phyloP scores from a whole-genome alignment of 2,329 filamentous ascomycete species.

The Aspergillus neotritici region DNA sequence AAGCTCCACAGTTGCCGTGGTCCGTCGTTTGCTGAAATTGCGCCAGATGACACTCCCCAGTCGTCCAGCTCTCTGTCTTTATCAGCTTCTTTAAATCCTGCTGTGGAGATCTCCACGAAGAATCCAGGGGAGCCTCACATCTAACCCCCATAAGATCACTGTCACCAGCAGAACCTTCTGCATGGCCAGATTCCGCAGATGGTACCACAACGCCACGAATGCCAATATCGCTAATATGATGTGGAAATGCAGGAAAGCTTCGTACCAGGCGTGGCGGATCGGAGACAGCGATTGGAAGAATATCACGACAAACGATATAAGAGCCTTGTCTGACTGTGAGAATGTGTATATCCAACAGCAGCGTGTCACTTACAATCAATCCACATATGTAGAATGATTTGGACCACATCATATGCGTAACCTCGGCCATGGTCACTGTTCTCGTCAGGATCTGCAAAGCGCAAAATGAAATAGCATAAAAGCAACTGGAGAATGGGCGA shows the following conservation, averaged over 20 bases:
- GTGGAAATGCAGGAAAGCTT: slow-evolving; percentile 41
- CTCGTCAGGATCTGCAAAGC: neutral
- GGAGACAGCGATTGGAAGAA: slow-evolving; percentile 38
- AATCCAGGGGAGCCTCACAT: slow-evolving; percentile 19
- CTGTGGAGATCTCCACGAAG: slow-evolving; percentile 13
- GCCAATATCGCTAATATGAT: slow-evolving; percentile 36
- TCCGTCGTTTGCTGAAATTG: slow-evolving; percentile 45
- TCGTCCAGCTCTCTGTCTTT: slow-evolving; percentile 39
- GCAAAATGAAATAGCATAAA: no score
- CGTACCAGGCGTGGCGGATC: slow-evolving; percentile 41
- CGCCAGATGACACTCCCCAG: slow-evolving; percentile 46
- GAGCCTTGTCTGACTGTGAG: slow-evolving; percentile 25
- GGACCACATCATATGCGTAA: slow-evolving; percentile 23
- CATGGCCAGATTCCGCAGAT: slow-evolving; percentile 25
- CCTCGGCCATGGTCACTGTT: slow-evolving; percentile 48
- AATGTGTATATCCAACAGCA: slow-evolving; percentile 49
- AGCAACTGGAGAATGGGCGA: neutral
- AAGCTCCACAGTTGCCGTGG: slow-evolving; percentile 50
- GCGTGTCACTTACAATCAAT: slow-evolving; percentile 44
- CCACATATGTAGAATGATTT: slow-evolving; percentile 27
- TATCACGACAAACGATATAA: slow-evolving; percentile 36
- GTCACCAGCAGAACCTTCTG: slow-evolving; percentile 28
- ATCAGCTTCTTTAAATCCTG: slow-evolving; percentile 15
- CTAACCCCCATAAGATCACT: slow-evolving; percentile 30
- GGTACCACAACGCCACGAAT: slow-evolving; percentile 36